Evolutionary conservation across 805 yeast genomes (phyloP), one percentile per base, ranked within the genome.

Genomic region (Schwanniomyces yamadae): DNA sequence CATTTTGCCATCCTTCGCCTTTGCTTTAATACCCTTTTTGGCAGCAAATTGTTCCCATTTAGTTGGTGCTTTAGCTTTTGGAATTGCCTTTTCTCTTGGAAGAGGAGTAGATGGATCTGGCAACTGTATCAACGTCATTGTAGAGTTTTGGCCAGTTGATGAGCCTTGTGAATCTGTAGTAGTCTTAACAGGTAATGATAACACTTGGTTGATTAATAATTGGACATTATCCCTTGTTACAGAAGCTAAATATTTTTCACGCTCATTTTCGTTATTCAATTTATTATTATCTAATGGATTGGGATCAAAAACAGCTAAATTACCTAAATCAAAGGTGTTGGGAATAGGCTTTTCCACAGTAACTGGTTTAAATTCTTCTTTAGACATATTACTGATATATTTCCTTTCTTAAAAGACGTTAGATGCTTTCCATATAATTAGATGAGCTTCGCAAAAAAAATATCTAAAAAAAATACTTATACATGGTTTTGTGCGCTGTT

Each of bases 41-140:
- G 84, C 84, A 46, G 99, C 99, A 71, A 93, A 93, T 56, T 77
- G 76, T 68, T 93, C 96, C 99, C 99, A 93, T 68, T 82, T 89
- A 47, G 99, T 90, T 50, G 81, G 85, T 37, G 91, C 83, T 69
- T 87, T 93, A 36, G 86, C 80, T 66, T 89, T 90, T 40, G 99
- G 99, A 52, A 93, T 66, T 31, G 96, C 82, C 68, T 93, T 93
- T 61, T 93, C 99, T 73, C 99, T 77, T 37, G 99, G 99, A 45
- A 90, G 71, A 40, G 66, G 75, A 13, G 95, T 82, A 11, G 75
- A 62, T 16, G 96, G 95, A 37, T 78, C 88, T 22, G 99, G 98
- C 42, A 93, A 73, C 53, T 75, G 80, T 36, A 93, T 78, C 44
- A 91, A 76, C 7, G 96, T 82, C 78, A 89, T 80, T 34, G 84